Evolutionary conservation across 2,329 filamentous ascomycete genomes (phyloP).

Genomic region (Thelonectria blattea): DNA sequence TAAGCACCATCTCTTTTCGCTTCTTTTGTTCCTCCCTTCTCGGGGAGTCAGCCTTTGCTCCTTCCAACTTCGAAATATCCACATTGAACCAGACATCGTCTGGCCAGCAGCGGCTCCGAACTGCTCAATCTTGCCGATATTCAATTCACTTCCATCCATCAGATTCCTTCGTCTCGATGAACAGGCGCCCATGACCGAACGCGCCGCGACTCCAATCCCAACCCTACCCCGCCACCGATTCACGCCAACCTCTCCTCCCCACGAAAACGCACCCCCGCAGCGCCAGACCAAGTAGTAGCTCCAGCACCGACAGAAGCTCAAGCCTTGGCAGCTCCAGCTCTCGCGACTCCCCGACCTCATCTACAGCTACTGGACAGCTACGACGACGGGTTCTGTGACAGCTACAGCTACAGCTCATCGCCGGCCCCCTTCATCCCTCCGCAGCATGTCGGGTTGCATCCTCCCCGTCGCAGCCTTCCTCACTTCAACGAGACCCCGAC

Average conservation of each 20-base stretch:
- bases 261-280: conserved; percentile 6
- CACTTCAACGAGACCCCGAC: conserved; percentile 28
- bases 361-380: neutral
- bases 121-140: neutral
- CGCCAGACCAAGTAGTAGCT: conserved; percentile 3
- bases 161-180: neutral
- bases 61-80: conserved; percentile 12
- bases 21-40: conserved; percentile 11
- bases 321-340: conserved; percentile 3
- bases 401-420: conserved; percentile 20
- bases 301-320: conserved; percentile 1
- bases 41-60: conserved; percentile 19
- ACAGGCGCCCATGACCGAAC: neutral
- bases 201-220: conserved; percentile 5
- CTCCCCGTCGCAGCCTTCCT: conserved; percentile 23
- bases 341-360: too few relatives aligned
- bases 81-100: neutral
- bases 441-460: conserved; percentile 39
- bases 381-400: neutral
- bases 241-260: neutral
- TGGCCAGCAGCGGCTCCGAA: neutral
- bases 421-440: conserved; percentile 19
- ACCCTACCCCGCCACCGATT: conserved; percentile 6
- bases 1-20: conserved; percentile 5
- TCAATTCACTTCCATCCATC: neutral